Base-by-base conservation (phyloP, 2,329 filamentous ascomycete genomes). In the Tolypocladium tropicale region DNA sequence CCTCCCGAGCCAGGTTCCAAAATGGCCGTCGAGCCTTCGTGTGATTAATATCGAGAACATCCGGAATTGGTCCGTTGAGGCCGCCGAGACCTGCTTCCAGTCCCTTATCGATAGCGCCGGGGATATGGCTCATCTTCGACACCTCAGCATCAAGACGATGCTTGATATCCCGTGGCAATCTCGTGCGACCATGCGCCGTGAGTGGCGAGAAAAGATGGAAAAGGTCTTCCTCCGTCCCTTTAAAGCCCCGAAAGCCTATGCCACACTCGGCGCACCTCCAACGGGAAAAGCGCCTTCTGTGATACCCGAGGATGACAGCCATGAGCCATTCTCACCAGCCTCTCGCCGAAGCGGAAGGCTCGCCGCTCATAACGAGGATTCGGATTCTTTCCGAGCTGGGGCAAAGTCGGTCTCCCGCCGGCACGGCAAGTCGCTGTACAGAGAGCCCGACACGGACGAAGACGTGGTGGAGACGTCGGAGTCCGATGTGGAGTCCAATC, bases 141-240 rank as follows among this genome's bases (percentile, higher is more conserved):
- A 79, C 48, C 74, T 96, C 12, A 78, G 81, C 1, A 81, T 96
- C 61, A 89, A 86, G 64, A 85, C 87, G 1, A 93, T 90, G 69
- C 76, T 96, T 52, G 84, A 92, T 64, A 81, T 84, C 50, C 85
- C 88, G 12, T 96, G 91, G 89, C 85, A 90, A 59, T 83, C 90
- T 65, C 83, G 93, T 46, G 88, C 88, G 21, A 79, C 80, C n/a
- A 86, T 96, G 64, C 82, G 92, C 41, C 83, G 87, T 61, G 81
- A 83, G 60, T 95, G 91, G 89, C 84, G 84, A 53, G 76, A 80
- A n/a, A 84, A 78, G 59, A 74, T 96, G 53, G 80, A 84, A 55
- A 77, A 75, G 14, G 79, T 90, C 3, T 92, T 90, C 63, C 77
- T 84, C 52, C 76, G 82, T 18, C 72, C 69, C 2, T 70, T 68